These are phyloP conservation scores for Dactylonectria macrodidyma DNA, from an alignment of 2,329 filamentous ascomycete species.

Conservation along the genomic window DNA sequence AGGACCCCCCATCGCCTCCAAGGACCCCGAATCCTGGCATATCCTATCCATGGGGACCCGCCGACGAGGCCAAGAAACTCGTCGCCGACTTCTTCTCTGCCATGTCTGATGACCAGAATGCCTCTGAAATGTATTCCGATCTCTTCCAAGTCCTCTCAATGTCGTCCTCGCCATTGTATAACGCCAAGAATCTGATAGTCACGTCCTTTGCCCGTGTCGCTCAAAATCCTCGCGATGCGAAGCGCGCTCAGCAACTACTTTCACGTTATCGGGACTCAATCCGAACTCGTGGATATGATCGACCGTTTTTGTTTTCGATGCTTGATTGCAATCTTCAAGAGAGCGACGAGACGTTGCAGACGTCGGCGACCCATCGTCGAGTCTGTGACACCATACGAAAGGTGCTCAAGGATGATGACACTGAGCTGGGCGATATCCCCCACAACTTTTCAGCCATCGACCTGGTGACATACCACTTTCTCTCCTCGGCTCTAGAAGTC, in stretches of 20 bases:
- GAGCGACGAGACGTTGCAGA: constrained; percentile 26
- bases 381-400: constrained; percentile 28
- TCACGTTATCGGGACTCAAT: constrained; percentile 14
- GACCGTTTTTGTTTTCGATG: constrained; percentile 38
- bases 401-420: constrained; percentile 24
- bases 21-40: not conserved
- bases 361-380: constrained; percentile 4
- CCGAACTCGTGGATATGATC: constrained; percentile 1
- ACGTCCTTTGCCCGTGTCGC: constrained; percentile 42
- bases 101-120: constrained; percentile 46
- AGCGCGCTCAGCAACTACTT: constrained; percentile 33
- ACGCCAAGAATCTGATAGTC: constrained; percentile 32
- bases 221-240: constrained; percentile 35
- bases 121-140: constrained; percentile 37
- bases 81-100: constrained; percentile 46
- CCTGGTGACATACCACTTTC: constrained; percentile 41
- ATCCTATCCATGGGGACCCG: constrained; percentile 34
- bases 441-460: constrained; percentile 39
- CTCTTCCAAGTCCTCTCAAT: constrained; percentile 32
- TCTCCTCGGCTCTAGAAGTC: constrained; percentile 38
- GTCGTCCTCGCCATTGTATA: not conserved
- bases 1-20: not conserved
- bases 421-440: constrained; percentile 27
- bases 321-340: constrained; percentile 38
- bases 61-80: constrained; percentile 39